These are phyloP conservation scores for Cutaneotrichosporon cavernicola DNA, from an alignment of 1,284 basidiomycete species.

Conservation along the genomic window DNA sequence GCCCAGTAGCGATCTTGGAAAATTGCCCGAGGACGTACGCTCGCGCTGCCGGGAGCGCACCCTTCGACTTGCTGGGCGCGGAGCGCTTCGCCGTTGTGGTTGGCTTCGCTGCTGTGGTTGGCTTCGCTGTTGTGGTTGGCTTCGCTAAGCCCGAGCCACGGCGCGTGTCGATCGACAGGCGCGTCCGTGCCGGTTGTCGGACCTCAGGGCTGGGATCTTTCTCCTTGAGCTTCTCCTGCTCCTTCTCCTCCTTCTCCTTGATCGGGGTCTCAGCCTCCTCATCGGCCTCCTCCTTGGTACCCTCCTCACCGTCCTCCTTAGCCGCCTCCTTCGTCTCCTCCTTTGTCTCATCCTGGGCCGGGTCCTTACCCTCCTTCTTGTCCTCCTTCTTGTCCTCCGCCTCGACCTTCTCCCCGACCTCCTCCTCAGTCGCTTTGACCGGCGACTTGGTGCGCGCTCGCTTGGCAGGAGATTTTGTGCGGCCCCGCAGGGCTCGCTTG, in stretches of 20 bases:
- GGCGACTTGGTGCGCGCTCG: neutral
- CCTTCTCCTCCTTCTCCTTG: neutral
- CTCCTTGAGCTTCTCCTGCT: too few species aligned
- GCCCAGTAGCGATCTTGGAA: slow-evolving; percentile 22
- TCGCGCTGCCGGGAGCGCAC: slow-evolving; percentile 36
- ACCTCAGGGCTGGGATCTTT: neutral
- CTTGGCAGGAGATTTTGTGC: neutral
- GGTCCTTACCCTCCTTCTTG: too few species aligned
- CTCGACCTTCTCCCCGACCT: neutral
- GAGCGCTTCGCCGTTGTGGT: slow-evolving; percentile 1
- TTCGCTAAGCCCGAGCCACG: neutral
- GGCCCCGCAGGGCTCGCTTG: neutral
- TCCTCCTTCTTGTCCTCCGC: neutral
- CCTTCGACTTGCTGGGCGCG: neutral
- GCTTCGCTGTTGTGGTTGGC: slow-evolving; percentile 2
- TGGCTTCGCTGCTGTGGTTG: neutral
- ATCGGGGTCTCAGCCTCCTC: too few species aligned
- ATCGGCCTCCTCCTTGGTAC: too few species aligned
- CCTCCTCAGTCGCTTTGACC: neutral
- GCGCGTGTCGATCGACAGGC: slow-evolving; percentile 8
- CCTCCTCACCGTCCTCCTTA: too few species aligned
- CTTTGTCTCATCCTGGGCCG: too few species aligned
- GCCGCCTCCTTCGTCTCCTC: too few species aligned
- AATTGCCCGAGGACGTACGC: slow-evolving; percentile 42
- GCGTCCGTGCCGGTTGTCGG: neutral